Evolutionary conservation across 345 rosid species (phyloP).

Genomic region (Salix purpurea): DNA sequence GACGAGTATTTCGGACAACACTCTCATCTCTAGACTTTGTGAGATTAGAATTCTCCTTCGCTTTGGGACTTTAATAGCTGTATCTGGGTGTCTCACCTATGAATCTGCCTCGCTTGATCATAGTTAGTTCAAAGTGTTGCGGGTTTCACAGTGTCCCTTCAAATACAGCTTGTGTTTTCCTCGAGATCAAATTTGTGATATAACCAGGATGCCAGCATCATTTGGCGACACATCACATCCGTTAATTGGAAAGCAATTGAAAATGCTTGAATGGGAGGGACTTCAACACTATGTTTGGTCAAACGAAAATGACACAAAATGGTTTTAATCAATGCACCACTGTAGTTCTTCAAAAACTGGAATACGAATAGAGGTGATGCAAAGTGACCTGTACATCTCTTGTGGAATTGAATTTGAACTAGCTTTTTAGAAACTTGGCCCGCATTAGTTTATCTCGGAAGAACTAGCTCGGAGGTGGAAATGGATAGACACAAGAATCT

Average conservation of each 20-base stretch:
- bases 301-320: neutral
- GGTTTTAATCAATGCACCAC: neutral
- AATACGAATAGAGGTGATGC: constrained; percentile 14
- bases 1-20: too few relatives aligned
- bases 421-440: neutral
- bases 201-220: neutral
- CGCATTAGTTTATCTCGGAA: neutral
- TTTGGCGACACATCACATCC: neutral
- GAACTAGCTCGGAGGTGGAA: neutral
- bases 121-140: neutral
- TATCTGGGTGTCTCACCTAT: neutral
- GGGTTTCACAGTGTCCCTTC: too few relatives aligned
- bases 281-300: neutral
- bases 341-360: neutral
- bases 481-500: constrained; percentile 13
- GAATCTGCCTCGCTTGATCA: neutral
- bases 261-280: neutral
- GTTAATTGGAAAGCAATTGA: neutral
- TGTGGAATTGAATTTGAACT: neutral
- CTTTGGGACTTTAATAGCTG: neutral
- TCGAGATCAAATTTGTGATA: neutral
- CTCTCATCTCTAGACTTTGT: too few relatives aligned
- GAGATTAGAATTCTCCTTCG: too few relatives aligned
- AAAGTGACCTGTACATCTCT: constrained; percentile 10
- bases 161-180: too few relatives aligned